phyloP scores from a whole-genome alignment of 1,284 basidiomycete species.

The Xerocomus minutiporus region DNA sequence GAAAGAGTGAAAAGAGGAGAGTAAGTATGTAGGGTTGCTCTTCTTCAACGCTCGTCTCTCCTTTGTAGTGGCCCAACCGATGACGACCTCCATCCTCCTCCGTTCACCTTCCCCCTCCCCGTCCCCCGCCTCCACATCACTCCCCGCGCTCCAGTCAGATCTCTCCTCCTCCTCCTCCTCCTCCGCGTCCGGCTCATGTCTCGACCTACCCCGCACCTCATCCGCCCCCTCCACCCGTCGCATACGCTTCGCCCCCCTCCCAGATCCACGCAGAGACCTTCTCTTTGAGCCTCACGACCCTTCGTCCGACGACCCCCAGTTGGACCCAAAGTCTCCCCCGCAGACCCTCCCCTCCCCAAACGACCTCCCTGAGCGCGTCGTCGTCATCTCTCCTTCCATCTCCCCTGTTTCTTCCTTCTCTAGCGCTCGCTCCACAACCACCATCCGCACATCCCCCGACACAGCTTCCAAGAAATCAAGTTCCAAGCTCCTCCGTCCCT shows the following conservation, averaged over 20 bases:
- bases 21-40: not conserved
- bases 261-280: conserved; percentile 51
- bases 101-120: conserved; percentile 24
- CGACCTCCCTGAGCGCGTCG: conserved; percentile 2
- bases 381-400: conserved; percentile 21
- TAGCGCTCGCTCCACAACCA: conserved; percentile 22
- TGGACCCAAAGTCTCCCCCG: conserved; percentile 7
- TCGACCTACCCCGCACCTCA: conserved; percentile 11
- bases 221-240: conserved; percentile 32
- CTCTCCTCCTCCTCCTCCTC: conserved; percentile 13
- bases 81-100: conserved; percentile 22
- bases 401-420: conserved; percentile 23
- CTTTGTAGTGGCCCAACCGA: conserved; percentile 13
- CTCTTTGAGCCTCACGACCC: conserved; percentile 9
- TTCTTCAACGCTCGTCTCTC: not conserved
- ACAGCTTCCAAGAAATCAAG: conserved; percentile 27
- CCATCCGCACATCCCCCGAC: conserved; percentile 14
- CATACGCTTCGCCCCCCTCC: conserved; percentile 76
- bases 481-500: conserved; percentile 28
- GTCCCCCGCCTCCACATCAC: conserved; percentile 33
- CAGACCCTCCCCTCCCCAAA: not conserved
- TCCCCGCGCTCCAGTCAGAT: conserved; percentile 31
- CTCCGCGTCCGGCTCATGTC: conserved; percentile 18
- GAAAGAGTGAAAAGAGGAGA: conserved; percentile 13
- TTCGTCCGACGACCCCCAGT: conserved; percentile 11